A percentile compares a stretch with the other conserved stretches of the same genome.
phyloP scores from a whole-genome alignment of 495 filamentous ascomycete genomes.

The Lasiosphaeria ovina region DNA sequence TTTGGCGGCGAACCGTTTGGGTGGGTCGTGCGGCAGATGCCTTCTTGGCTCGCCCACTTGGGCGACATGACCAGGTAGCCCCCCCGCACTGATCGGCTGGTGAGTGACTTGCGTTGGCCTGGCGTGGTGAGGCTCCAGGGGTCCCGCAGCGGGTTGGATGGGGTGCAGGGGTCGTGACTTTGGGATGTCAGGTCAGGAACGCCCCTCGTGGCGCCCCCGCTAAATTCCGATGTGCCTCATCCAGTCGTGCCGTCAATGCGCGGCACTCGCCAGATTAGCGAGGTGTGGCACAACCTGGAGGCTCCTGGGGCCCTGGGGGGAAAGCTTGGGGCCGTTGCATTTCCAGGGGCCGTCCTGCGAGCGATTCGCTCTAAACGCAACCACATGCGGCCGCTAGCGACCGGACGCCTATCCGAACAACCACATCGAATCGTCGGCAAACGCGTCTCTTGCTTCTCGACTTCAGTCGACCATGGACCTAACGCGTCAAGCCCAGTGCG shows the following conservation, averaged over 20 bases:
- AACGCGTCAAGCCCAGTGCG: too few relatives aligned
- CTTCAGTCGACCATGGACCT: background rate
- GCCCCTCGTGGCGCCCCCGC: conserved; percentile 13
- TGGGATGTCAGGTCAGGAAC: background rate
- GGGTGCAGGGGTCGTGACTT: background rate
- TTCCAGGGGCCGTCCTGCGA: conserved; percentile 14
- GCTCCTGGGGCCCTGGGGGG: background rate
- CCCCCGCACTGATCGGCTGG: background rate
- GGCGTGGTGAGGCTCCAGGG: background rate
- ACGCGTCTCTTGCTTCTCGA: conserved; percentile 5
- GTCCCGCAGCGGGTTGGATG: conserved; percentile 3
- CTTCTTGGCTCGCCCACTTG: conserved; percentile 1
- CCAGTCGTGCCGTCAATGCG: conserved; percentile 25
- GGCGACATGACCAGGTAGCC: background rate
- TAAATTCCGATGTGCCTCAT: conserved; percentile 19
- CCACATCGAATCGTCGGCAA: background rate
- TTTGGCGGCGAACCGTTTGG: conserved; percentile 6
- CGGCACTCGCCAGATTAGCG: conserved; percentile 28
- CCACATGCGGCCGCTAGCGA: conserved; percentile 12
- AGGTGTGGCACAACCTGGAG: conserved; percentile 3
- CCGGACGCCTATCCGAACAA: conserved; percentile 5
- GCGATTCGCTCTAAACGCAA: conserved; percentile 25
- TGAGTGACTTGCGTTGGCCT: background rate
- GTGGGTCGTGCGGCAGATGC: conserved; percentile 3
- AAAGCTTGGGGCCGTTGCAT: conserved; percentile 8